These are phyloP conservation scores for Pseudovirgaria hyperparasitica DNA, from an alignment of 2,329 filamentous ascomycete species.

Conservation along the genomic window DNA sequence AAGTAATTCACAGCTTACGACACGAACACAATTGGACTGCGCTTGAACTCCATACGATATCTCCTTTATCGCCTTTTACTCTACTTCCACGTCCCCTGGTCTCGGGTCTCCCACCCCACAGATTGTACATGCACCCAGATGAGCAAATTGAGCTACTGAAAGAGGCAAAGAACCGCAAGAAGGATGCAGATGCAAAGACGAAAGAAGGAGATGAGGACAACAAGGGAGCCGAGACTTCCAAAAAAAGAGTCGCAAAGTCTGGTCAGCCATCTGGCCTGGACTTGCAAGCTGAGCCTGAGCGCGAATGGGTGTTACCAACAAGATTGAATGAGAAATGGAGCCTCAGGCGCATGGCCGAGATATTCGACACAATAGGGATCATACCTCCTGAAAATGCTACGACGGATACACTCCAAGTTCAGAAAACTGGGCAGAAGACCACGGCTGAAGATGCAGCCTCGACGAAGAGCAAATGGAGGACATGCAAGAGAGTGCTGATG, in stretches of 20 bases:
- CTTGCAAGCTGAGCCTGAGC: slow-evolving; percentile 27
- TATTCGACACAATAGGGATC: slow-evolving; percentile 48
- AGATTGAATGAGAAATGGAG: slow-evolving; percentile 64
- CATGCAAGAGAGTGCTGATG: slow-evolving; percentile 55
- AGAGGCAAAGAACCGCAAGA: slow-evolving; percentile 36
- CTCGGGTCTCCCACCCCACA: slow-evolving; percentile 58
- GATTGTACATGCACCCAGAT: slow-evolving; percentile 69
- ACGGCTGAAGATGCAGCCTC: slow-evolving; percentile 23
- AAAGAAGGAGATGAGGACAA: slow-evolving; percentile 27
- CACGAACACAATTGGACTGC: slow-evolving; percentile 65
- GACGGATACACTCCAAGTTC: slow-evolving; percentile 4
- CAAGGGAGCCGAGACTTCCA: slow-evolving; percentile 17
- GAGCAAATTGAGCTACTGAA: slow-evolving; percentile 65
- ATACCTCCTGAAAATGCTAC: slow-evolving; percentile 28
- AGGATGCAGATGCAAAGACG: slow-evolving; percentile 16
- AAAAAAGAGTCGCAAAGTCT: background rate
- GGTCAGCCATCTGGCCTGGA: slow-evolving; percentile 7
- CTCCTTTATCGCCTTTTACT: slow-evolving; percentile 21
- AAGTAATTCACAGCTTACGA: slow-evolving; percentile 58
- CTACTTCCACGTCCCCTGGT: slow-evolving; percentile 50
- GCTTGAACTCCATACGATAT: slow-evolving; percentile 41
- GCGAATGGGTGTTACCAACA: slow-evolving; percentile 67
- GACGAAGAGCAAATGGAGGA: slow-evolving; percentile 30
- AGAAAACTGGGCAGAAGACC: slow-evolving; percentile 13
- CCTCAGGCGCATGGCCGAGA: slow-evolving; percentile 48